Percentiles rank a stretch among this genome's conserved stretches.
These are phyloP conservation scores for Pythium periplocum DNA, from an alignment of 352 stramenopile species.

Conservation along the genomic window DNA sequence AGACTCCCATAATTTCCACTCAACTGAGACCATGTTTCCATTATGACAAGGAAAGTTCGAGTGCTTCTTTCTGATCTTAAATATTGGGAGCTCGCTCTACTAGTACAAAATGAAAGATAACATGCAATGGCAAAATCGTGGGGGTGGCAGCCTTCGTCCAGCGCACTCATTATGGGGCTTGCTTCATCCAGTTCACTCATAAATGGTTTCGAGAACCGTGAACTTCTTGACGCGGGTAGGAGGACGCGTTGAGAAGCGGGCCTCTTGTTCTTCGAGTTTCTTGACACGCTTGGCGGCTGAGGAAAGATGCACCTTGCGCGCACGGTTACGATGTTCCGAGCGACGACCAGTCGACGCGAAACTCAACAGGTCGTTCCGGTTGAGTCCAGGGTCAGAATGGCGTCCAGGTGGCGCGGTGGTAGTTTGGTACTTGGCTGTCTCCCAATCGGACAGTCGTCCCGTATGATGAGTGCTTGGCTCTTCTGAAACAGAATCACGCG, in stretches of 20 bases:
- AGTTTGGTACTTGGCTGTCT: constrained; percentile 42
- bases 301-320: constrained; percentile 65
- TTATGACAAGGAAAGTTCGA: too few relatives aligned
- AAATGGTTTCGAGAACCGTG: constrained; percentile 25
- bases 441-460: constrained; percentile 40
- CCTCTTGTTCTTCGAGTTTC: constrained; percentile 76
- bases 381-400: constrained; percentile 65
- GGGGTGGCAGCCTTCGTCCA: too few relatives aligned
- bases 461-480: not conserved
- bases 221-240: constrained; percentile 28
- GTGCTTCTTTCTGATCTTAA: too few relatives aligned
- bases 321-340: constrained; percentile 40
- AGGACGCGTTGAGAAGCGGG: constrained; percentile 42
- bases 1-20: not conserved
- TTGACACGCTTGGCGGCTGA: constrained; percentile 81
- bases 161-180: too few relatives aligned
- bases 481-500: not conserved
- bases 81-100: too few relatives aligned
- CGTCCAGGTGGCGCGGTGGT: constrained; percentile 21
- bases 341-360: constrained; percentile 36
- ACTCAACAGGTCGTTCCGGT: constrained; percentile 64
- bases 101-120: too few relatives aligned
- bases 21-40: too few relatives aligned
- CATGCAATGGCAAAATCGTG: too few relatives aligned
- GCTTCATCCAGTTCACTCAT: constrained; percentile 18